phyloP scores from a whole-genome alignment of 495 filamentous ascomycete species.

The Penicillium mononematosum region DNA sequence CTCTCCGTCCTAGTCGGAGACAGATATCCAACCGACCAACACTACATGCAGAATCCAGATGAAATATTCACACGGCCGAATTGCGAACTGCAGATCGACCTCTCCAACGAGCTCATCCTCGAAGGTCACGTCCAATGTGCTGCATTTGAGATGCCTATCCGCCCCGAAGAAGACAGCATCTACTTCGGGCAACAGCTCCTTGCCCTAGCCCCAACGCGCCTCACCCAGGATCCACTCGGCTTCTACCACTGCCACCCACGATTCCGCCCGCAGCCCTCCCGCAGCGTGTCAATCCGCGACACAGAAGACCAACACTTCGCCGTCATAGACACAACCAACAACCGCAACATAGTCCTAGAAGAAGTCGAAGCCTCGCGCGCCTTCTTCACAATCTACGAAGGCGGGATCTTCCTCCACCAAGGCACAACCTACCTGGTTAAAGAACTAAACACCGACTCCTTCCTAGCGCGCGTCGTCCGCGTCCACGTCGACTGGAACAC shows the following conservation, averaged over 20 bases:
- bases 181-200: conserved; percentile 80
- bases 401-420: conserved; percentile 96
- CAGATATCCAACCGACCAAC: conserved; percentile 86
- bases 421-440: conserved; percentile 88
- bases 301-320: conserved; percentile 92
- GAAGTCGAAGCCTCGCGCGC: conserved; percentile 94
- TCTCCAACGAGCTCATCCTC: conserved; percentile 84
- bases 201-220: conserved; percentile 69
- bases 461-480: conserved; percentile 68
- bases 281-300: conserved; percentile 84
- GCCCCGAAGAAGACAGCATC: conserved; percentile 64
- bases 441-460: conserved; percentile 76
- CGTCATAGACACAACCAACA: conserved; percentile 83
- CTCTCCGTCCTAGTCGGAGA: conserved; percentile 91
- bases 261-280: conserved; percentile 81
- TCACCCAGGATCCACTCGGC: conserved; percentile 69
- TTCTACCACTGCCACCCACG: conserved; percentile 89
- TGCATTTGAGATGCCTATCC: conserved; percentile 91
- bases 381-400: conserved; percentile 95
- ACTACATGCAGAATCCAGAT: conserved; percentile 94
- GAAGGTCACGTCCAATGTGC: conserved; percentile 97
- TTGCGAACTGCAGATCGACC: conserved; percentile 80
- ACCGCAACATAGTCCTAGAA: conserved; percentile 82
- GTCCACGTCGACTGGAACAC: conserved; percentile 98
- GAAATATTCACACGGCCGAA: conserved; percentile 96